Evolutionary conservation across 345 rosid species (phyloP).

Genomic region (Hibiscus syriacus): DNA sequence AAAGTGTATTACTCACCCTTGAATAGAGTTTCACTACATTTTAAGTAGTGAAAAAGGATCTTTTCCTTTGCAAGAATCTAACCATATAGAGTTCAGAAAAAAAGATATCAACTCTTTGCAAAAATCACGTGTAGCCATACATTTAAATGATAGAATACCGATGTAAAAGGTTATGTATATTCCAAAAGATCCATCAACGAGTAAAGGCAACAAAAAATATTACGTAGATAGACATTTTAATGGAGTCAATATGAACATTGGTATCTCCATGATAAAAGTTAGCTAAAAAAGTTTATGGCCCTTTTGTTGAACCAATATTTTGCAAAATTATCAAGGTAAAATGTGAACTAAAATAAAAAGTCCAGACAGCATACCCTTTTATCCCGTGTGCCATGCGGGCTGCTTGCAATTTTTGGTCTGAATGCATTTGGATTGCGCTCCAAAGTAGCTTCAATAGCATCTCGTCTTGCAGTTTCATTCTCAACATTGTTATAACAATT

Average conservation of each 20-base stretch:
- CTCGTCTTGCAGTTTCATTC: conserved; percentile 57
- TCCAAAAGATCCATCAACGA: not conserved
- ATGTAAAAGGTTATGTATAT: not conserved
- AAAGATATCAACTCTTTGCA: not conserved
- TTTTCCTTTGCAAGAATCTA: not conserved
- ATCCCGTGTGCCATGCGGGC: conserved; percentile 82
- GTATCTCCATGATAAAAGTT: not conserved
- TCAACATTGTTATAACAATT: conserved; percentile 95
- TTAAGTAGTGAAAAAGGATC: not conserved
- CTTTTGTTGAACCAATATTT: not conserved
- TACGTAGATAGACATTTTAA: not conserved
- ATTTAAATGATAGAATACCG: not conserved
- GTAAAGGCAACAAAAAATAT: not conserved
- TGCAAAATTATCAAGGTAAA: not conserved
- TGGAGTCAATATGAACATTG: not conserved
- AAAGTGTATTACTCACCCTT: not conserved
- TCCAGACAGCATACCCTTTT: conserved; percentile 44
- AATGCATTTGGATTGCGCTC: conserved; percentile 98
- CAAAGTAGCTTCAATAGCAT: conserved; percentile 49
- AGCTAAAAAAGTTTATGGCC: not conserved
- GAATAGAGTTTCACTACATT: not conserved
- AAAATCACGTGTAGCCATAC: not conserved
- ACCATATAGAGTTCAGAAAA: too few species aligned
- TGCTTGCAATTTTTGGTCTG: conserved; percentile 96
- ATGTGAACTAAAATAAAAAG: not conserved